Base-by-base conservation (phyloP, 2,329 filamentous ascomycete genomes). In the Ophiocordyceps polyrhachis-furcata region DNA sequence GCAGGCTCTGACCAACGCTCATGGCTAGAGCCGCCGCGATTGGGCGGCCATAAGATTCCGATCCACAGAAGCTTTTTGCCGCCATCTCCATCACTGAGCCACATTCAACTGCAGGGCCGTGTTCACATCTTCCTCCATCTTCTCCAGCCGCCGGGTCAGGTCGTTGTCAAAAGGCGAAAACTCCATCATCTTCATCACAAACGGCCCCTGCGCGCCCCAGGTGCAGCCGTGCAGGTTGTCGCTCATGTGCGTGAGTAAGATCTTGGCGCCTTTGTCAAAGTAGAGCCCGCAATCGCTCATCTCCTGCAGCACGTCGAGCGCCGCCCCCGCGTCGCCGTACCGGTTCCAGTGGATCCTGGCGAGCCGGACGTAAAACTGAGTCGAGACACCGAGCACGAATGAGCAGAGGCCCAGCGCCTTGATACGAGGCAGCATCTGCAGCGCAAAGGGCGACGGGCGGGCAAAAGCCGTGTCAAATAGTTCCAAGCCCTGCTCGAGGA, bases 361-460 rank as follows among this genome's bases (percentile, higher is more conserved):
- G 31, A 86, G 68, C 43, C 74, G 67, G 55, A 81, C 79, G 64
- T 83, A 88, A 40, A 88, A 73, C 0, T 71, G 64, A 0, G 81
- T 81, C 17, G 77, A 78, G 6, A 75, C 79, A 42, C 81, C 83
- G 1, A 89, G 69, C 7, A 84, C 76, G 54, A 81, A 84, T 0
- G 80, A 81, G 1, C 74, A 71, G 1, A 81, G 69, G 2, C 83
- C 82, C 0, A 84, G 66, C 41, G 70, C 66, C 55, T 82, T 83
- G 52, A 87, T 64, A 8, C 73, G 71, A 0, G 82, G 80, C 1
- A 88, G 65, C 23, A 87, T 60, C 41, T 69, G 67, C 41, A 82
- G 68, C 0, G 69, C 66, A 1, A 82, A 65, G 0, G 70, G 65
- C 1, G 81, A 86, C 0, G 73, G 62, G 12, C 65, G 68, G 11